Evolutionary conservation across 1,284 basidiomycete species (phyloP).

Genomic region (Porodaedalea pini): DNA sequence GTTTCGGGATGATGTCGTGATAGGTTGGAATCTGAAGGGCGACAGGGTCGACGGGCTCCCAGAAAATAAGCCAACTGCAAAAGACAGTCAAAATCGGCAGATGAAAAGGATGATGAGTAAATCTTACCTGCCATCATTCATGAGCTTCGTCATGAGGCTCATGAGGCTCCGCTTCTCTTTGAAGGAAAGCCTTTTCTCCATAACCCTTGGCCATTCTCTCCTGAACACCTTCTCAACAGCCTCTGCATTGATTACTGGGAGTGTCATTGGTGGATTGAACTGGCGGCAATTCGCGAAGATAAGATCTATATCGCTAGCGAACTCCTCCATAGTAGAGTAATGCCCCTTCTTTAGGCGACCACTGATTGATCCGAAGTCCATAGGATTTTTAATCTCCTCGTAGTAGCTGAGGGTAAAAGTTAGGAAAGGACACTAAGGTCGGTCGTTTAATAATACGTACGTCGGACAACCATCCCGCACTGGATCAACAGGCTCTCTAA

Average conservation of each 20-base stretch:
- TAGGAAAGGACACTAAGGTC: conserved; percentile 12
- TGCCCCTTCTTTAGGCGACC: conserved; percentile 64
- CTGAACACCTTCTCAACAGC: conserved; percentile 72
- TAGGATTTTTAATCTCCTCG: conserved; percentile 89
- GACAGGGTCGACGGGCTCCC: conserved; percentile 82
- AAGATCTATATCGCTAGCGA: conserved; percentile 79
- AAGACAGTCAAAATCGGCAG: conserved; percentile 16
- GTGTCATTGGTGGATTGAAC: conserved; percentile 84
- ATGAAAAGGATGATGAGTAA: not conserved
- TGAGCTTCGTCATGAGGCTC: conserved; percentile 66
- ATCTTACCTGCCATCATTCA: conserved; percentile 70
- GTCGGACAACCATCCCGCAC: conserved; percentile 80
- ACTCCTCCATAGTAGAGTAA: conserved; percentile 79
- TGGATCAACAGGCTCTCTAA: conserved; percentile 85
- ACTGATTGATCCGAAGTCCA: conserved; percentile 89
- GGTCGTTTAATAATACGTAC: conserved; percentile 42
- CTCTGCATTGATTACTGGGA: conserved; percentile 71
- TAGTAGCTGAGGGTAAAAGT: conserved; percentile 62
- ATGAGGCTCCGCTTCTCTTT: conserved; percentile 81
- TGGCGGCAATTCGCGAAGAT: conserved; percentile 86
- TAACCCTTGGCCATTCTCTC: conserved; percentile 83
- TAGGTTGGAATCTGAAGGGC: conserved; percentile 78
- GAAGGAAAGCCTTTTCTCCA: conserved; percentile 72
- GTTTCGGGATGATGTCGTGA: conserved; percentile 74
- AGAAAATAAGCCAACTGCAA: conserved; percentile 71